Evolutionary conservation across 371 early-diverging fungal species (phyloP).

Genomic region (Saksenaea oblongispora): DNA sequence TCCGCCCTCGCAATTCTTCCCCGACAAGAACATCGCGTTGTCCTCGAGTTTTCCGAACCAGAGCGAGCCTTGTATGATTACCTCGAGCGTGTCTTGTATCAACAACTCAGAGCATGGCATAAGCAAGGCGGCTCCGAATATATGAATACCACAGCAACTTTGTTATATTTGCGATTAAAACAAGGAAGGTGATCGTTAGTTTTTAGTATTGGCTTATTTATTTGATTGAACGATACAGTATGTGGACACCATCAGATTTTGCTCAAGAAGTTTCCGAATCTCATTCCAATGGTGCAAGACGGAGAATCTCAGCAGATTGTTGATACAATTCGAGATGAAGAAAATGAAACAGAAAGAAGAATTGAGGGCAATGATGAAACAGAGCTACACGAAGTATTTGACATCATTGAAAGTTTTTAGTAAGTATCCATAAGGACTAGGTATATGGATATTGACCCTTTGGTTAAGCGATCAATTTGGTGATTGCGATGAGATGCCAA

Average conservation of each 20-base stretch:
- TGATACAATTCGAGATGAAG: background rate
- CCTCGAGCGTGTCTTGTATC: conserved; percentile 36
- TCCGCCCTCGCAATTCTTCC: conserved; percentile 32
- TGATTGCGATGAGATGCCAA: conserved; percentile 16
- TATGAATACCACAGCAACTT: conserved; percentile 15
- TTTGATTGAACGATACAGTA: conserved; percentile 3
- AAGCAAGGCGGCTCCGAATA: conserved; percentile 16
- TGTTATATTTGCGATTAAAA: conserved; percentile 42
- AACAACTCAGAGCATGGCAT: conserved; percentile 18
- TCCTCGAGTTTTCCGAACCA: conserved; percentile 31
- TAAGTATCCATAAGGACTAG: conserved; percentile 9
- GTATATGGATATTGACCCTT: background rate
- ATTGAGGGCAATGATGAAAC: conserved; percentile 21
- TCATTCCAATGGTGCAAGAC: conserved; percentile 27
- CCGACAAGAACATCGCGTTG: conserved; percentile 30
- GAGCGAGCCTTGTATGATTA: conserved; percentile 49
- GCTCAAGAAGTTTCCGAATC: conserved; percentile 36
- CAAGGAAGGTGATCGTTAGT: conserved; percentile 21
- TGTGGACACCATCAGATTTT: conserved; percentile 43
- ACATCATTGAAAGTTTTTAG: conserved; percentile 41
- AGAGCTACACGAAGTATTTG: conserved; percentile 29
- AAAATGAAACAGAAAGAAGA: conserved; percentile 10
- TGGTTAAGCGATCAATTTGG: conserved; percentile 38
- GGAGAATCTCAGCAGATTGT: conserved; percentile 1
- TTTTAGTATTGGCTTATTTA: background rate